Evolutionary conservation across 179 eudicot species (phyloP).

Genomic region (Heliamphora pulchella): DNA sequence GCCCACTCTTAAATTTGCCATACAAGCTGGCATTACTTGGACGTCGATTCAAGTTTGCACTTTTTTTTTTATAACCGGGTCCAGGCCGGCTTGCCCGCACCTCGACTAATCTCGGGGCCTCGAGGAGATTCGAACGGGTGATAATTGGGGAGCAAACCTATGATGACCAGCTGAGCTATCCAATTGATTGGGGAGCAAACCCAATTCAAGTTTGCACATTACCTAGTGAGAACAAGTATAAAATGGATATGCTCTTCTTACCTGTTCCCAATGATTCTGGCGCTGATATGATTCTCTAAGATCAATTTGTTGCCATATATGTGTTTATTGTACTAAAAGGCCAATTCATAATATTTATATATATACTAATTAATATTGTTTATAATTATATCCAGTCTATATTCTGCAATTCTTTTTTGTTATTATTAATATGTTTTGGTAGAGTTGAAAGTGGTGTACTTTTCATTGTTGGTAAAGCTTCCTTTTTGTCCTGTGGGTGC

Average conservation of each 20-base stretch:
- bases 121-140: too few relatives aligned
- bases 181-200: too few relatives aligned
- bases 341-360: not conserved
- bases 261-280: not conserved
- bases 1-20: conserved; percentile 1
- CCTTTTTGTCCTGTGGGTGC: conserved; percentile 14
- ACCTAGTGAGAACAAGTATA: not conserved
- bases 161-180: too few relatives aligned
- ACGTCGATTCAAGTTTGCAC: not conserved
- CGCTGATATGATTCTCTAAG: not conserved
- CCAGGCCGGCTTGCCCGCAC: too few relatives aligned
- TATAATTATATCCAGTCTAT: not conserved
- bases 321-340: not conserved
- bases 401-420: not conserved
- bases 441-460: not conserved
- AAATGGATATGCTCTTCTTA: not conserved
- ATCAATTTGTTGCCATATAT: not conserved
- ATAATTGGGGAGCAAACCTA: too few relatives aligned
- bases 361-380: not conserved
- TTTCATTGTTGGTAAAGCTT: conserved; percentile 6
- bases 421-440: not conserved
- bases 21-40: not conserved
- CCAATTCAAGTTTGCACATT: not conserved
- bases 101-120: too few relatives aligned
- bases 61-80: too few relatives aligned